Percentiles rank a stretch among this genome's conserved stretches.
Evolutionary conservation across 306 rosid genomes (phyloP).

Genomic region (Rubus idaeus): DNA sequence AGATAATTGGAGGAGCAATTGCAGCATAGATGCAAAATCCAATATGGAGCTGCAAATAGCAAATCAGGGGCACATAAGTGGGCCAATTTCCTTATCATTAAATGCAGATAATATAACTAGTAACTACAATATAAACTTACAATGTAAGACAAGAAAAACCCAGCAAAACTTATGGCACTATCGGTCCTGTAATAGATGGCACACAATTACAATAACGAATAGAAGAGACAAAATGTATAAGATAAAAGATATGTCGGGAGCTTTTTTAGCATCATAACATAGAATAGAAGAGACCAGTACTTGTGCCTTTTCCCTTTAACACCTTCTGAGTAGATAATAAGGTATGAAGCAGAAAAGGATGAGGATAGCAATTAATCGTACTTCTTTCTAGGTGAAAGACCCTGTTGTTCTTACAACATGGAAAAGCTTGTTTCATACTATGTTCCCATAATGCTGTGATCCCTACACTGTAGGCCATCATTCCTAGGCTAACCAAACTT

Average conservation of each 20-base stretch:
- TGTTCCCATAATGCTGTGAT: neutral
- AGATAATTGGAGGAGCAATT: constrained; percentile 86
- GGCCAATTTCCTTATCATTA: constrained; percentile 22
- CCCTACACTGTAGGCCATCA: neutral
- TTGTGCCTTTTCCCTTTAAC: neutral
- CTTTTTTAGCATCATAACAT: neutral
- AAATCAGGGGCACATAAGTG: constrained; percentile 26
- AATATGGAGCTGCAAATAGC: constrained; percentile 69
- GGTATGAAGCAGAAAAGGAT: neutral
- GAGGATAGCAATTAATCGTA: too few species aligned
- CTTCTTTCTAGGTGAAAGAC: neutral
- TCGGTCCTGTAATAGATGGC: constrained; percentile 68
- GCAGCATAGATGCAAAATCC: constrained; percentile 73
- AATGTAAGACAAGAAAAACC: constrained; percentile 73
- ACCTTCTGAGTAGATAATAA: neutral
- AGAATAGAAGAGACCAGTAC: neutral
- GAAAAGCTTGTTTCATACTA: too few species aligned
- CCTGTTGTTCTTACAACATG: neutral
- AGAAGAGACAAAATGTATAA: constrained; percentile 10
- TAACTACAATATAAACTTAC: constrained; percentile 35
- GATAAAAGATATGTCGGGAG: neutral
- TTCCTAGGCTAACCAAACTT: neutral
- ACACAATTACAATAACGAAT: constrained; percentile 23
- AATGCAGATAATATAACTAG: constrained; percentile 23
- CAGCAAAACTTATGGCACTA: constrained; percentile 90